A percentile compares a stretch with the other conserved stretches of the same genome.
These are phyloP conservation scores for Mycena venus DNA, from an alignment of 768 basidiomycete species.

Conservation along the genomic window DNA sequence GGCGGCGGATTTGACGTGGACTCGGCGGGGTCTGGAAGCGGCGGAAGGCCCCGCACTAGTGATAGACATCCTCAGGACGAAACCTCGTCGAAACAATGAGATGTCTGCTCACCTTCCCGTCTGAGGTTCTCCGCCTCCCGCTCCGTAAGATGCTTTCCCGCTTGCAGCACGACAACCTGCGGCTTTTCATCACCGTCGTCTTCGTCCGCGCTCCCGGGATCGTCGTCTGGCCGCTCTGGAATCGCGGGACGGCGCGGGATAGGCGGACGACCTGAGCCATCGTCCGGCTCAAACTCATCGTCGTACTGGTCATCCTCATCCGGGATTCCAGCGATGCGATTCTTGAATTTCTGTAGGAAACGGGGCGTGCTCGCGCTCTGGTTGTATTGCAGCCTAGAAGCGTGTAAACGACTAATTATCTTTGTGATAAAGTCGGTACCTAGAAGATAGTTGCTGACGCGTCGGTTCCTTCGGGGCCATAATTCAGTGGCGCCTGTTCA, in stretches of 20 bases:
- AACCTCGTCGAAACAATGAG: background rate
- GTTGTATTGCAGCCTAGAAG: constrained; percentile 73
- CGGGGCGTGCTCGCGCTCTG: constrained; percentile 66
- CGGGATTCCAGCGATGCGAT: constrained; percentile 66
- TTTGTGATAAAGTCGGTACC: no score
- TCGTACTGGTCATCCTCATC: constrained; percentile 64
- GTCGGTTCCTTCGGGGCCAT: constrained; percentile 76
- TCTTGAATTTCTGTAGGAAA: constrained; percentile 63
- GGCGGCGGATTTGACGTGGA: constrained; percentile 26
- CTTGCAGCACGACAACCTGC: constrained; percentile 89
- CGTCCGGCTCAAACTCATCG: constrained; percentile 68
- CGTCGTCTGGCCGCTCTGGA: constrained; percentile 74
- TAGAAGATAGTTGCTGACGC: constrained; percentile 80
- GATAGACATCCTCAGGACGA: background rate
- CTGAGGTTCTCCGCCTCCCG: constrained; percentile 84
- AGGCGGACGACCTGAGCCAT: constrained; percentile 78
- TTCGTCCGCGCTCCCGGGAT: constrained; percentile 82
- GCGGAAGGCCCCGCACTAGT: constrained; percentile 74
- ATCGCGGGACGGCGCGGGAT: constrained; percentile 82
- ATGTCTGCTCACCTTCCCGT: constrained; percentile 69
- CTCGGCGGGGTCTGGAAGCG: constrained; percentile 58
- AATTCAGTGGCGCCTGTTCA: background rate
- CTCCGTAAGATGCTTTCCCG: constrained; percentile 88
- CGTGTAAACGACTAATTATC: no score
- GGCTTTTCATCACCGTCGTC: constrained; percentile 85